Conservation (phyloP, 257 asterid species). For the Solanum tarijense region DNA sequence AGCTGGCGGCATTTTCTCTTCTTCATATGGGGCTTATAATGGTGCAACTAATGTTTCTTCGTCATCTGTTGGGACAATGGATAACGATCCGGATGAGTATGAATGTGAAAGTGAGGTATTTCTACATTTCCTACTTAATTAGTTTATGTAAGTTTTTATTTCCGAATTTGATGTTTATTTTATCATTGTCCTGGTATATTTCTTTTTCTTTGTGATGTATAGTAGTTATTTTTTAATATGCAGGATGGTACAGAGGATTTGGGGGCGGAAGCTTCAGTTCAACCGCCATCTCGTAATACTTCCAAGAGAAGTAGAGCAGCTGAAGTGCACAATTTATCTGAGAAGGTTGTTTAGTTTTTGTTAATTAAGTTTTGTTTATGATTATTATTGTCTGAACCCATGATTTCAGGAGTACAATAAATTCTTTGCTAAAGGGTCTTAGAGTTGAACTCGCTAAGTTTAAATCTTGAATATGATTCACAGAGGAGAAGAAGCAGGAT, state of each 20-base stretch:
- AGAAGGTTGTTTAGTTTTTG: constrained; percentile 31
- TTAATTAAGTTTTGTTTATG: not conserved
- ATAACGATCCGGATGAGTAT: constrained; percentile 42
- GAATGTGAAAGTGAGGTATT: constrained; percentile 74
- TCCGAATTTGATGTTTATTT: not conserved
- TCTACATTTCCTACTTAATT: not conserved
- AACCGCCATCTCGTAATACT: constrained; percentile 19
- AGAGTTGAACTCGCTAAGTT: not conserved
- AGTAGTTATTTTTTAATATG: not conserved
- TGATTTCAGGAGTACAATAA: not conserved
- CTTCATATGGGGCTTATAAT: constrained; percentile 5
- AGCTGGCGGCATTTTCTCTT: not conserved
- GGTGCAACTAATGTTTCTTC: constrained; percentile 20
- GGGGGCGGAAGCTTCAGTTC: constrained; percentile 19
- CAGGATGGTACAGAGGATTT: constrained; percentile 38
- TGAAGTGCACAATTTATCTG: constrained; percentile 74
- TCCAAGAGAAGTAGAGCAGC: constrained; percentile 80
- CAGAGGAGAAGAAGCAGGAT: constrained; percentile 85
- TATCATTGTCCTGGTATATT: not conserved
- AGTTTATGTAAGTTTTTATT: not conserved
- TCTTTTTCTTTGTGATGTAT: not conserved
- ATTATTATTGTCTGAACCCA: not conserved
- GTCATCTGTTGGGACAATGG: constrained; percentile 30
- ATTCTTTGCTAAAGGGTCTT: no score
- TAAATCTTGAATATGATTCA: not conserved